phyloP scores from a whole-genome alignment of 441 rosid species.

The Adansonia madagascariensis region DNA sequence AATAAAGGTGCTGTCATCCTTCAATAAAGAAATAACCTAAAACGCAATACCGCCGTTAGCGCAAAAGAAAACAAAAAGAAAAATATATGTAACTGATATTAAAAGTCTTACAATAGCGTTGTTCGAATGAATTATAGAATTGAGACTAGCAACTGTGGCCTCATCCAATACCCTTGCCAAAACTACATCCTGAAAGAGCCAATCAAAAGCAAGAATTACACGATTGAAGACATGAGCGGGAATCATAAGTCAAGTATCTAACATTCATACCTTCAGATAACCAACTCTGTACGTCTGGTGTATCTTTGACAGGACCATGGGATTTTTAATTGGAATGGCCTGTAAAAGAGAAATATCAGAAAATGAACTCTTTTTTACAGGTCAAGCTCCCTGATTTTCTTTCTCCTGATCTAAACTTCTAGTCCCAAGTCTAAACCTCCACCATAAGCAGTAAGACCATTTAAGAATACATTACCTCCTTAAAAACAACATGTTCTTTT shows the following conservation, averaged over 20 bases:
- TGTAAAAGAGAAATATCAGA: conserved; percentile 31
- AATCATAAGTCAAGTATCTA: conserved; percentile 18
- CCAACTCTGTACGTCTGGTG: conserved; percentile 98
- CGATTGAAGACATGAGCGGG: conserved; percentile 14
- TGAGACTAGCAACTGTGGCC: conserved; percentile 79
- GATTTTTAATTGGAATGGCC: conserved; percentile 95
- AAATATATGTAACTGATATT: conserved; percentile 12
- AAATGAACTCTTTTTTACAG: conserved; percentile 2
- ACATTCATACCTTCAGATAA: conserved; percentile 76
- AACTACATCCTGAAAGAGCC: conserved; percentile 83
- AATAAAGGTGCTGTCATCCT: conserved; percentile 91
- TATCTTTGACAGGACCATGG: conserved; percentile 83
- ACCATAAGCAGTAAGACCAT: conserved; percentile 24
- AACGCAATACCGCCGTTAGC: conserved; percentile 35
- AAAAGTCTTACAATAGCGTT: conserved; percentile 81
- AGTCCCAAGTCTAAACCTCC: neutral
- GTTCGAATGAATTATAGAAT: conserved; percentile 87
- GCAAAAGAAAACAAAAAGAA: conserved; percentile 15
- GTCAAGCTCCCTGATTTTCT: neutral
- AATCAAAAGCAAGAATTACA: conserved; percentile 37
- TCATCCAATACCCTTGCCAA: conserved; percentile 96
- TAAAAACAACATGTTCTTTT: conserved; percentile 90
- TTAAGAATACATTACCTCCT: conserved; percentile 68
- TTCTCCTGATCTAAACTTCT: neutral
- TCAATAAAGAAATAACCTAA: conserved; percentile 88